phyloP scores from a whole-genome alignment of 139 green algal species.

The Chlorella sp. region DNA sequence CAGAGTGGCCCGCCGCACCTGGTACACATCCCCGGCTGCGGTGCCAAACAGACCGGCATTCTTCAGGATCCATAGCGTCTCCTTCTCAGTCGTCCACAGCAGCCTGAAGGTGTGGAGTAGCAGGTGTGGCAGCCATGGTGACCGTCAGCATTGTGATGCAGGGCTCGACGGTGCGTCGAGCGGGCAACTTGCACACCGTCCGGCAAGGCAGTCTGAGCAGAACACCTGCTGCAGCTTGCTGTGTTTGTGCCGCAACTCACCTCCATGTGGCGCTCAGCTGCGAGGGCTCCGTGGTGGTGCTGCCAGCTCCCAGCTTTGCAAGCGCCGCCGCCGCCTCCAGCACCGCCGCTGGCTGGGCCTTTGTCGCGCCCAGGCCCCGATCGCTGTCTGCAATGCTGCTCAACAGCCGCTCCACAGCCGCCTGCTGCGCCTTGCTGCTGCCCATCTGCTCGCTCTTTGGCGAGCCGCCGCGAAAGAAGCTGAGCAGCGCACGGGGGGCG shows the following conservation, averaged over 20 bases:
- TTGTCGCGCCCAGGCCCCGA: slow-evolving; percentile 28
- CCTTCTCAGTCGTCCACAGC: slow-evolving; percentile 84
- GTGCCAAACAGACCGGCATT: slow-evolving; percentile 72
- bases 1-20: slow-evolving; percentile 62
- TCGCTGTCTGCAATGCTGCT: slow-evolving; percentile 34
- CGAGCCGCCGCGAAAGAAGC: not conserved
- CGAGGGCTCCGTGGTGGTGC: slow-evolving; percentile 23
- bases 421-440: not conserved
- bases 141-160: too few species aligned
- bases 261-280: slow-evolving; percentile 71
- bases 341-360: slow-evolving; percentile 30
- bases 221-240: too few species aligned
- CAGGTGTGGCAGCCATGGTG: too few species aligned
- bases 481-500: not conserved
- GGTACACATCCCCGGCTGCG: slow-evolving; percentile 51
- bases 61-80: slow-evolving; percentile 84
- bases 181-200: too few species aligned
- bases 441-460: not conserved
- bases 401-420: slow-evolving; percentile 33
- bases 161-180: too few species aligned
- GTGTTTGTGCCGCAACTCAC: too few species aligned
- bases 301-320: slow-evolving; percentile 23
- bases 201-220: too few species aligned
- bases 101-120: slow-evolving; percentile 59
- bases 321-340: slow-evolving; percentile 43